These are phyloP conservation scores for Lotmaria passim DNA, from an alignment of 208 protist genomes.

Conservation along the genomic window DNA sequence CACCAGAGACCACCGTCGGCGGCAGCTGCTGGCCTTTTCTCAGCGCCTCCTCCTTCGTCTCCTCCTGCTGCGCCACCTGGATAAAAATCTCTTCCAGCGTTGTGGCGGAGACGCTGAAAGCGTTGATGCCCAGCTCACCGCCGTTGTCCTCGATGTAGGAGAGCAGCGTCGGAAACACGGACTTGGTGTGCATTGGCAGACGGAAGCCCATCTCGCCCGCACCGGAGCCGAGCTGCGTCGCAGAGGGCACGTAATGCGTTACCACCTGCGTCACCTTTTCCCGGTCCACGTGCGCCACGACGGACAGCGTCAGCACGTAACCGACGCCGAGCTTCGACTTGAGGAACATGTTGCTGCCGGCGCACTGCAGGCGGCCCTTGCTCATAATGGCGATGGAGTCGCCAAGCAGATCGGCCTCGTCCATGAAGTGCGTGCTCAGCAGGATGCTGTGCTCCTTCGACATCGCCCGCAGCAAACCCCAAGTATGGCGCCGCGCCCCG, in stretches of 20 bases:
- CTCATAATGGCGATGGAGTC: constrained; percentile 95
- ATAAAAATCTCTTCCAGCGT: constrained; percentile 86
- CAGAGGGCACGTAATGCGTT: constrained; percentile 28
- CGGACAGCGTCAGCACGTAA: constrained; percentile 56
- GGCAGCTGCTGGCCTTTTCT: background rate
- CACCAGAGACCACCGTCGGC: background rate
- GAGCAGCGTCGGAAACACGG: constrained; percentile 49
- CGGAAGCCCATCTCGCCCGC: constrained; percentile 50
- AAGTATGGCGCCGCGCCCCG: constrained; percentile 74
- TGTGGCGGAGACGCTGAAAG: constrained; percentile 63
- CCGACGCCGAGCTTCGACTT: constrained; percentile 65
- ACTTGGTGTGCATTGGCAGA: constrained; percentile 49
- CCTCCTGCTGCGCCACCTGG: constrained; percentile 48
- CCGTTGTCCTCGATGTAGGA: constrained; percentile 42
- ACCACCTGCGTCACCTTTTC: constrained; percentile 23
- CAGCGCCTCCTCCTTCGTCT: constrained; percentile 28
- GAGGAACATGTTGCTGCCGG: constrained; percentile 66
- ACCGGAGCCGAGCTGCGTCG: constrained; percentile 35
- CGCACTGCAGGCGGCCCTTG: constrained; percentile 59
- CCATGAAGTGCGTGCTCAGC: constrained; percentile 94
- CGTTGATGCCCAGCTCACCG: constrained; percentile 40
- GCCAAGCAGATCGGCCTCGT: constrained; percentile 95
- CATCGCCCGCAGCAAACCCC: constrained; percentile 59
- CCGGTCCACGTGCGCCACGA: constrained; percentile 37
- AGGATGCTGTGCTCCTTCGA: constrained; percentile 60